These are phyloP conservation scores for Candida bentonensis DNA, from an alignment of 805 yeast genomes.

Conservation along the genomic window DNA sequence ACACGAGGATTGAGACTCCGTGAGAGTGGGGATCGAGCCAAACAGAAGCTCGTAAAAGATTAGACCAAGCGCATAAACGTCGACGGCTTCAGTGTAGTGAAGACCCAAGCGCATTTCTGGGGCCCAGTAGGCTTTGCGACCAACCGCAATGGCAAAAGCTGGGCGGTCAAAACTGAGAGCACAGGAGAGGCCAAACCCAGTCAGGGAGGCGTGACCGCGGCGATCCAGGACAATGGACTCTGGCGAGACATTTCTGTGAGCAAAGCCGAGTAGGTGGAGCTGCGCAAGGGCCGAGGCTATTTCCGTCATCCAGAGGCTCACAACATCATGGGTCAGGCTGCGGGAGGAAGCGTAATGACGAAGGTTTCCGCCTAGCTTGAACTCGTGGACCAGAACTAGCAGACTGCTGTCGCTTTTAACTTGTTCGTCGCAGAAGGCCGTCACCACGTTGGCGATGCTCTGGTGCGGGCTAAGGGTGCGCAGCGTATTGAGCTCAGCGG, in stretches of 20 bases:
- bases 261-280: neutral
- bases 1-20: neutral
- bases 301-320: neutral
- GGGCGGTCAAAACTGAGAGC: neutral
- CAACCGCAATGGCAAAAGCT: neutral
- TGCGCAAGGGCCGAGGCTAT: neutral
- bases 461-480: too few relatives aligned
- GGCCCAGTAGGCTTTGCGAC: neutral
- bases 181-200: neutral
- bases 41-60: neutral
- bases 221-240: neutral
- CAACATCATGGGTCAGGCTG: neutral
- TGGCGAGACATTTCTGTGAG: neutral
- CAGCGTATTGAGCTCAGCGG: too few relatives aligned
- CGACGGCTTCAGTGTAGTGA: neutral
- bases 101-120: neutral
- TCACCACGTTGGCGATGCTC: neutral
- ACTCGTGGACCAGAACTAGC: neutral
- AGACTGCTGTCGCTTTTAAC: neutral
- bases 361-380: neutral
- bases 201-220: neutral
- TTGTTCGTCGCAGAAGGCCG: neutral
- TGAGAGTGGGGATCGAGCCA: neutral
- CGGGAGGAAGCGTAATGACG: neutral
- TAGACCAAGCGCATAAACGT: neutral